phyloP scores from a whole-genome alignment of 2,329 filamentous ascomycete species.

The Calonectria hawksworthii region DNA sequence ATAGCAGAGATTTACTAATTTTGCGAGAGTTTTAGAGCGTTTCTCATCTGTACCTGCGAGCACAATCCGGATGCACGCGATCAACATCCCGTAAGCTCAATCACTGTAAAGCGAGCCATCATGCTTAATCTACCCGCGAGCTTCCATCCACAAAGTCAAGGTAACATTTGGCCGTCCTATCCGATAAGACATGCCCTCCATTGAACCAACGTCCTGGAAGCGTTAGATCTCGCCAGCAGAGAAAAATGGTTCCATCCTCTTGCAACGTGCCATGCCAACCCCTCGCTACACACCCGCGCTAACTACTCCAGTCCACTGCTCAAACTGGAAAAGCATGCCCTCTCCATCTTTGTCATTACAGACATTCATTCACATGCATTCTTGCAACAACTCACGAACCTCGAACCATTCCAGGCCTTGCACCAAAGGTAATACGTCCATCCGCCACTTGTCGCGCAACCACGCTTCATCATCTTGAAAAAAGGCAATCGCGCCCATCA shows the following conservation, averaged over 20 bases:
- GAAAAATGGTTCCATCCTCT: background rate
- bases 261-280: constrained; percentile 7
- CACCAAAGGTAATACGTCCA: background rate
- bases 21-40: too few relatives aligned
- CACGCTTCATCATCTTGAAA: background rate
- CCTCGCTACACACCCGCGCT: constrained; percentile 3
- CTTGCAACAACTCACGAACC: background rate
- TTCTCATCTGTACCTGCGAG: background rate
- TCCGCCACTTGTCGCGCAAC: background rate
- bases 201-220: background rate
- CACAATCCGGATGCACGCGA: background rate
- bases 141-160: background rate
- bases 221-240: background rate
- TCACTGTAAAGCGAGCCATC: background rate
- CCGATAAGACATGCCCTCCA: background rate
- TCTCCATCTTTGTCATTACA: background rate
- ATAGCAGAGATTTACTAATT: too few relatives aligned
- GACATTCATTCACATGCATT: background rate
- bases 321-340: background rate
- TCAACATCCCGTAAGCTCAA: background rate
- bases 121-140: background rate
- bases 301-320: background rate
- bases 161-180: background rate
- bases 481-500: background rate
- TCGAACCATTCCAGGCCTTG: background rate